Conservation (phyloP, 2,329 filamentous ascomycete genomes). For the Xylaria arbuscula region DNA sequence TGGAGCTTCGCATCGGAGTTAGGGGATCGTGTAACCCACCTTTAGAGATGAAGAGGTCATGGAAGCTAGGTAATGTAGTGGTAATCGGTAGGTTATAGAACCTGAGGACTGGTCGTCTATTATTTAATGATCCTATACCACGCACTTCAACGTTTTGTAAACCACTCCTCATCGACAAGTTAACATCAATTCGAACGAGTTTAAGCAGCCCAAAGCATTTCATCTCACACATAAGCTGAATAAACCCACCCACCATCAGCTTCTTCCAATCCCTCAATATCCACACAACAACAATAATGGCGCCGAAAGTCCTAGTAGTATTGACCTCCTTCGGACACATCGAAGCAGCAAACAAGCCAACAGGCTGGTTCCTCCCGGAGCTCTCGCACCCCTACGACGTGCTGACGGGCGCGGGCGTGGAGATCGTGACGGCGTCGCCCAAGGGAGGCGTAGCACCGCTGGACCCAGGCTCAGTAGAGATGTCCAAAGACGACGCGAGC, state of each 20-base stretch:
- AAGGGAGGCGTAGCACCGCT: conserved; percentile 70
- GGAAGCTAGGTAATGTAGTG: background rate
- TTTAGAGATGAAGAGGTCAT: background rate
- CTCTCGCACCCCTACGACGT: conserved; percentile 73
- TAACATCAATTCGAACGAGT: no score
- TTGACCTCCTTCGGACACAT: conserved; percentile 71
- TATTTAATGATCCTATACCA: background rate
- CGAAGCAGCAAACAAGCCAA: conserved; percentile 62
- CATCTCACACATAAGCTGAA: background rate
- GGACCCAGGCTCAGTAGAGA: conserved; percentile 67
- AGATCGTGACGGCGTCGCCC: conserved; percentile 70
- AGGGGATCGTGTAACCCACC: background rate
- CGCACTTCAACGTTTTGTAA: background rate
- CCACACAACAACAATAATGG: conserved; percentile 51
- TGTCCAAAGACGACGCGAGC: conserved; percentile 64
- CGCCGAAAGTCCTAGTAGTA: conserved; percentile 74
- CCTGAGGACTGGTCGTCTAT: background rate
- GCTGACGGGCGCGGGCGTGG: conserved; percentile 61
- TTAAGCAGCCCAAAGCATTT: no score
- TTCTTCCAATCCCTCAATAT: background rate
- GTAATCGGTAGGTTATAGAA: background rate
- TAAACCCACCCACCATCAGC: background rate
- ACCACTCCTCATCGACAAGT: background rate
- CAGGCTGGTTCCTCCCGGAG: conserved; percentile 78
- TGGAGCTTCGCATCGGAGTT: conserved; percentile 1